phyloP scores from a whole-genome alignment of 345 rosid genomes.

The Salix purpurea region DNA sequence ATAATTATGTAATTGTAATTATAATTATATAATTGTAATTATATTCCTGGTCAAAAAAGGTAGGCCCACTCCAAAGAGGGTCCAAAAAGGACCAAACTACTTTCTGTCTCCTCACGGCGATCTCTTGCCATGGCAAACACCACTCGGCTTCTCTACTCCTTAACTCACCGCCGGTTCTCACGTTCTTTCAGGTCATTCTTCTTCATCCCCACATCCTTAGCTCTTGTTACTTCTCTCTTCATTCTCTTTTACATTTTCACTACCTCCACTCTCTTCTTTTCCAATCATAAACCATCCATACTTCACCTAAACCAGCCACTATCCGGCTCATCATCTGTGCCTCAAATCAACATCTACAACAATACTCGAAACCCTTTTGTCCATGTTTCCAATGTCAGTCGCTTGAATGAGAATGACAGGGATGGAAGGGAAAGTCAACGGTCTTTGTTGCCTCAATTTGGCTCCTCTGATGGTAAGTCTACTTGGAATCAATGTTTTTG shows the following conservation, averaged over 20 bases:
- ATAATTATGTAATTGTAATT: too few species aligned
- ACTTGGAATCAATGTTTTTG: background rate
- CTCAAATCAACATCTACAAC: background rate
- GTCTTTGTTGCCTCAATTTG: slow-evolving; percentile 1
- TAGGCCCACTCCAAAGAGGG: background rate
- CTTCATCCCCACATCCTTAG: slow-evolving; percentile 46
- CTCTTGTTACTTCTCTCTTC: slow-evolving; percentile 42
- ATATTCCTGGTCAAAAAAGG: too few species aligned
- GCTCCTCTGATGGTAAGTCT: slow-evolving; percentile 23
- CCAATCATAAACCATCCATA: slow-evolving; percentile 10
- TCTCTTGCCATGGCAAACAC: slow-evolving; percentile 33
- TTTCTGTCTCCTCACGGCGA: background rate
- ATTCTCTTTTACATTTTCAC: slow-evolving; percentile 45
- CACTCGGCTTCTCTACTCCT: slow-evolving; percentile 22
- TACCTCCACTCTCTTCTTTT: slow-evolving; percentile 39
- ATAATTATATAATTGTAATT: too few species aligned
- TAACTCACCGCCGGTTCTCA: slow-evolving; percentile 31
- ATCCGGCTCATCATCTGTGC: background rate
- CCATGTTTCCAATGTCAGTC: slow-evolving; percentile 1
- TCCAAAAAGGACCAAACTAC: background rate
- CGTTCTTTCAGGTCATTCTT: slow-evolving; percentile 29
- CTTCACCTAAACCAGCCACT: background rate
- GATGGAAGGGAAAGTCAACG: slow-evolving; percentile 15
- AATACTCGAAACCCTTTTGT: slow-evolving; percentile 3
- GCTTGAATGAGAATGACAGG: background rate